These are phyloP conservation scores for Neonectria faginata DNA, from an alignment of 2,329 filamentous ascomycete species.

Conservation along the genomic window DNA sequence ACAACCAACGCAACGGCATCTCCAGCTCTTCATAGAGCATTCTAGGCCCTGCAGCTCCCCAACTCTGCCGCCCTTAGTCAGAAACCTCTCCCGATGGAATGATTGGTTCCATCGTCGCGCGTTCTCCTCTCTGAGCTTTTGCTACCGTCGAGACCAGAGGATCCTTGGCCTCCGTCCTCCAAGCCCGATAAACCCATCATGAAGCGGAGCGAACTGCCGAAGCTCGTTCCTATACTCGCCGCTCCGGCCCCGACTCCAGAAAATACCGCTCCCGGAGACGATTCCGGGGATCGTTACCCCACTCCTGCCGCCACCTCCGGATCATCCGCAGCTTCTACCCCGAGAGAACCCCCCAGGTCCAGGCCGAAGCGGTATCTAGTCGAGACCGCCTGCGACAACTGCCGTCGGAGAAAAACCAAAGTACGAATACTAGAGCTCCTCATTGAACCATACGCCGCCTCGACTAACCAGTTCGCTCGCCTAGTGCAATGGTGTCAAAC, in stretches of 20 bases:
- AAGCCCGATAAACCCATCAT: background rate
- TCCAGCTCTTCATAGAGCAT: background rate
- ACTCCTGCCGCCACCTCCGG: background rate
- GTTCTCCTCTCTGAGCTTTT: background rate
- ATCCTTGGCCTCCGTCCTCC: background rate
- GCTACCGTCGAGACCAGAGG: too few species aligned
- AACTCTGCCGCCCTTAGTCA: conserved; percentile 5
- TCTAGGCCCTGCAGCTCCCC: background rate
- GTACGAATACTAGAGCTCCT: background rate
- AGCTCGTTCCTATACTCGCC: background rate
- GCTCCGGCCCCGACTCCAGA: background rate
- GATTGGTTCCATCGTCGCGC: background rate
- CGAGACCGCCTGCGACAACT: conserved; percentile 2
- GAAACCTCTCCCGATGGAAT: background rate
- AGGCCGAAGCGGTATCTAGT: background rate
- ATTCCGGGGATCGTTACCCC: background rate
- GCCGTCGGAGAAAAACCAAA: conserved; percentile 5
- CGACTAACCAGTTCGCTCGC: background rate
- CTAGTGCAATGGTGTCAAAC: conserved; percentile 1
- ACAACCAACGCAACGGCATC: background rate
- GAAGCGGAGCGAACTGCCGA: background rate
- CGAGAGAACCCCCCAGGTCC: background rate
- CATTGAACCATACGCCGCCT: background rate
- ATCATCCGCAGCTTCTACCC: background rate
- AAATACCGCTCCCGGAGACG: background rate